These are phyloP conservation scores for Artemisia tridentata DNA, from an alignment of 129 eudicot species.

Conservation along the genomic window DNA sequence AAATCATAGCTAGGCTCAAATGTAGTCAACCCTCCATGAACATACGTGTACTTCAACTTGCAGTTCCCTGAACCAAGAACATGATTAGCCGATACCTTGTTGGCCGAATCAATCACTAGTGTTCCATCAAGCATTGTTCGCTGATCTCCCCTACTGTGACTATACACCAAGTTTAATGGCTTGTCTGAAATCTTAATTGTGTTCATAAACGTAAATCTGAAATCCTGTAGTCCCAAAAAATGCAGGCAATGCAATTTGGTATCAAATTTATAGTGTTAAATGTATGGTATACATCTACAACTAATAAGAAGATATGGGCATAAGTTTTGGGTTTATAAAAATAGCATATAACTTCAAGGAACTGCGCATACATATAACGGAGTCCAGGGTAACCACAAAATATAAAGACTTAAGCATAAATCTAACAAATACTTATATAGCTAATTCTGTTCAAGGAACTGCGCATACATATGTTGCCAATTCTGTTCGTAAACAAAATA, in stretches of 20 bases:
- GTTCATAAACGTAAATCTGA: slow-evolving; percentile 85
- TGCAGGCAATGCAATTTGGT: not conserved
- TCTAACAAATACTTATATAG: not conserved
- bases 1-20: slow-evolving; percentile 82
- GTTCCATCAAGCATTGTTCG: slow-evolving; percentile 79
- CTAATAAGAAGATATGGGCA: not conserved
- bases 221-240: slow-evolving; percentile 51
- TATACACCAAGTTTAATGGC: slow-evolving; percentile 78
- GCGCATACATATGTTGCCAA: not conserved
- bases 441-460: not conserved
- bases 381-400: not conserved
- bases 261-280: not conserved
- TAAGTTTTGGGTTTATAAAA: too few relatives aligned
- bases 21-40: slow-evolving; percentile 72
- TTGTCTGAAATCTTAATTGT: slow-evolving; percentile 68
- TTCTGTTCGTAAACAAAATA: slow-evolving; percentile 12
- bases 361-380: not conserved
- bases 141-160: slow-evolving; percentile 59
- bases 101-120: slow-evolving; percentile 68
- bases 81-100: slow-evolving; percentile 81
- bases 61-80: slow-evolving; percentile 63
- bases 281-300: not conserved
- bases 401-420: slow-evolving; percentile 5
- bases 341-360: too few relatives aligned
- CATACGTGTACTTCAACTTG: slow-evolving; percentile 67